Evolutionary conservation across 2,329 filamentous ascomycete species (phyloP).

Genomic region (Plenodomus lindquistii): DNA sequence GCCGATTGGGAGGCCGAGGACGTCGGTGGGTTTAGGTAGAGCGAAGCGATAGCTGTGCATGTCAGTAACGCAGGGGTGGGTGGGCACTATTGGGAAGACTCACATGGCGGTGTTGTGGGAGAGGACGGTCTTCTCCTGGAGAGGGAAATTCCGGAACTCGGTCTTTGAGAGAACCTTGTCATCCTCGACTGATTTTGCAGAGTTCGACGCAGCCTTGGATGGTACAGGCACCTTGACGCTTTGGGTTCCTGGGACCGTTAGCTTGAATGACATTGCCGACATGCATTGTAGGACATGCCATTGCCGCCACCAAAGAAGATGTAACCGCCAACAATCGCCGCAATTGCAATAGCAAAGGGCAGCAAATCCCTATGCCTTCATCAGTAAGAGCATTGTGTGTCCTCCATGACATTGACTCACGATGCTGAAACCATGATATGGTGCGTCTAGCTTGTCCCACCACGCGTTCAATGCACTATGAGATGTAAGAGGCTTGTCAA

Average conservation of each 20-base stretch:
- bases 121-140: constrained; percentile 92
- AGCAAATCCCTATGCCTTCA: constrained; percentile 72
- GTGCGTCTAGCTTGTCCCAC: background rate
- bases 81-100: constrained; percentile 31
- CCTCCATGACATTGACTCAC: constrained; percentile 13
- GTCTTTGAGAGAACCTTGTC: constrained; percentile 61
- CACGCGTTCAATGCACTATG: background rate
- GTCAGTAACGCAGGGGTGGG: constrained; percentile 6
- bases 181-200: background rate
- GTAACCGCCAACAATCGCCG: constrained; percentile 67
- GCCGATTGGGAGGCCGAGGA: constrained; percentile 95
- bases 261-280: background rate
- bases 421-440: background rate
- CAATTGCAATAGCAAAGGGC: constrained; percentile 69
- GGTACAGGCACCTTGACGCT: background rate
- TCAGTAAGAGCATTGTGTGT: constrained; percentile 66
- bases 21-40: constrained; percentile 74
- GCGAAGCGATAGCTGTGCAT: constrained; percentile 80
- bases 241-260: constrained; percentile 5
- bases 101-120: constrained; percentile 98
- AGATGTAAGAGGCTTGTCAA: constrained; percentile 2
- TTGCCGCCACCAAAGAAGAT: constrained; percentile 71
- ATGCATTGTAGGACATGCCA: constrained; percentile 58
- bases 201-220: background rate
- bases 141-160: constrained; percentile 87